These are phyloP conservation scores for Isatis lusitanica DNA, from an alignment of 441 rosid species.

Conservation along the genomic window DNA sequence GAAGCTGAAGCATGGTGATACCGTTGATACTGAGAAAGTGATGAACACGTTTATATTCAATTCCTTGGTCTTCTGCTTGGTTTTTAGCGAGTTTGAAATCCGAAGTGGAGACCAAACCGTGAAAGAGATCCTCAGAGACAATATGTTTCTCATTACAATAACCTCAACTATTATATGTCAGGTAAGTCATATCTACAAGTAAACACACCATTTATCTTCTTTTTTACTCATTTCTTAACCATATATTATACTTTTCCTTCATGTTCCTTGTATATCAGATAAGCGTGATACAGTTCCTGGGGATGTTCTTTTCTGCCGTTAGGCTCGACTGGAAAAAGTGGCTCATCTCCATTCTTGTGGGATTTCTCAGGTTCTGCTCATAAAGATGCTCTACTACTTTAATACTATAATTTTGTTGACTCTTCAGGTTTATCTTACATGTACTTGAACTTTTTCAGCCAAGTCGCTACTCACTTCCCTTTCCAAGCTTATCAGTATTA, in stretches of 20 bases:
- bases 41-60: conserved; percentile 19
- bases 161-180: background rate
- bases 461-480: conserved; percentile 8
- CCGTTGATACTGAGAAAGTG: conserved; percentile 6
- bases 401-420: background rate
- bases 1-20: conserved; percentile 9
- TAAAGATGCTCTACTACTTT: background rate
- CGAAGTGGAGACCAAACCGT: background rate
- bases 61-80: conserved; percentile 14
- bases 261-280: background rate
- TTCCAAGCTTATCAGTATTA: background rate
- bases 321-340: conserved; percentile 9
- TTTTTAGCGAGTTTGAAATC: conserved; percentile 14
- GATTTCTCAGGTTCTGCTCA: conserved; percentile 19
- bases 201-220: background rate
- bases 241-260: background rate
- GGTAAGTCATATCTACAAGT: background rate
- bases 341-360: background rate
- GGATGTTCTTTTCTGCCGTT: background rate
- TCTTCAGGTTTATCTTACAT: background rate
- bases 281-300: background rate
- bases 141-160: conserved; percentile 6
- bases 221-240: background rate
- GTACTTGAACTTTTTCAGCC: background rate
- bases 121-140: background rate